Evolutionary conservation across 257 asterid genomes (phyloP).

Genomic region (Primulina tabacum): DNA sequence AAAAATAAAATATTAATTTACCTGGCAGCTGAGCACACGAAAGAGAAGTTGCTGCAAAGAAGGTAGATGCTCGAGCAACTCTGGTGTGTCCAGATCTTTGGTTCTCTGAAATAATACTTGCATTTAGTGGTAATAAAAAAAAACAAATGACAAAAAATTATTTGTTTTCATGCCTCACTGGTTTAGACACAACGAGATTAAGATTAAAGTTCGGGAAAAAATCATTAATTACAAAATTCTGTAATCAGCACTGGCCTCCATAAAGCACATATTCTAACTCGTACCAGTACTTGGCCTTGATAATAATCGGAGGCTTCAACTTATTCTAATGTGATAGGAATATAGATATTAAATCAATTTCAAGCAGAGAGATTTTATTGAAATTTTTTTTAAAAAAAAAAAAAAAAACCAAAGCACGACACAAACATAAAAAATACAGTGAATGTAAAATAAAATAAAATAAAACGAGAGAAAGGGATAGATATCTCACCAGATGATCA

Average conservation of each 20-base stretch:
- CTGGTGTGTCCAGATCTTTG: slow-evolving; percentile 79
- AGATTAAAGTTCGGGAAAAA: not conserved
- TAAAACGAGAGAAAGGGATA: not conserved
- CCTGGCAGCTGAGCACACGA: slow-evolving; percentile 93
- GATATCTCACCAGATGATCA: slow-evolving; percentile 59
- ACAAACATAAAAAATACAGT: not conserved
- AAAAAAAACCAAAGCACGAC: not conserved
- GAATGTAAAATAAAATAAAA: not conserved
- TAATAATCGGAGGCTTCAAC: slow-evolving; percentile 7
- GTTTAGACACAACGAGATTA: not conserved
- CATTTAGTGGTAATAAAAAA: slow-evolving; percentile 19
- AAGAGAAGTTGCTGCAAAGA: slow-evolving; percentile 80
- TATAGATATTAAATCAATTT: no score
- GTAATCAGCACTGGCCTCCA: not conserved
- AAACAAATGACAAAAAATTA: not conserved
- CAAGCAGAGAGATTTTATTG: not conserved
- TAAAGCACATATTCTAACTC: not conserved
- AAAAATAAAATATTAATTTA: slow-evolving; percentile 19
- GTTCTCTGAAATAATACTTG: slow-evolving; percentile 57
- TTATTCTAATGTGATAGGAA: not conserved
- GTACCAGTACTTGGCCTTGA: not conserved
- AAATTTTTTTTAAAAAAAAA: not conserved
- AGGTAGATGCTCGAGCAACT: slow-evolving; percentile 79
- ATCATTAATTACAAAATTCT: not conserved
- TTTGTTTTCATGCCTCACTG: not conserved